These are phyloP conservation scores for Fusarium sp. DNA, from an alignment of 2,329 filamentous ascomycete genomes.

Conservation along the genomic window DNA sequence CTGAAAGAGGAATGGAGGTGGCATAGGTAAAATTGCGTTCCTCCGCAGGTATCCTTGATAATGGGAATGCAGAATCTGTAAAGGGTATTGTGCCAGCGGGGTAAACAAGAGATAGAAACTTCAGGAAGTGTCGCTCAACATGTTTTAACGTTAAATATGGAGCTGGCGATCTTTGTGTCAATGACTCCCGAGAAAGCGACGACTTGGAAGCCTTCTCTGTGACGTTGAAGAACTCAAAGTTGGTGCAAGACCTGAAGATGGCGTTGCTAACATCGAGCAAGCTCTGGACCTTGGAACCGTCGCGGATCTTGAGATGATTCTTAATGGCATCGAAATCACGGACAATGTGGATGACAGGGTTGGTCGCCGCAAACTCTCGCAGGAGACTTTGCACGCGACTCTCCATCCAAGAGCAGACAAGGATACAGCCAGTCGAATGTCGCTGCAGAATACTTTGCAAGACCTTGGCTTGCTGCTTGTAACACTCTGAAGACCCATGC, in stretches of 20 bases:
- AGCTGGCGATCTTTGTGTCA: conserved; percentile 53
- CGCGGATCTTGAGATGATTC: conserved; percentile 66
- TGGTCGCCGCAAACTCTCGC: conserved; percentile 67
- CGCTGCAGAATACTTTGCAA: conserved; percentile 67
- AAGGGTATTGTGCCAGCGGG: conserved; percentile 63
- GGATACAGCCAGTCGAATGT: conserved; percentile 69
- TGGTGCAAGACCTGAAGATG: conserved; percentile 73
- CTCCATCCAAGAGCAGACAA: conserved; percentile 79
- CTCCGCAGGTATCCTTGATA: conserved; percentile 69
- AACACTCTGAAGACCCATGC: conserved; percentile 70
- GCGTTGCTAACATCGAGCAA: conserved; percentile 65
- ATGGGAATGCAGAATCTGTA: conserved; percentile 70
- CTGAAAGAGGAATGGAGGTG: conserved; percentile 67
- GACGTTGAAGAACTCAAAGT: conserved; percentile 80
- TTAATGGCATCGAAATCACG: conserved; percentile 73
- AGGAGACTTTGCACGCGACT: conserved; percentile 68
- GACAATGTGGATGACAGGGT: conserved; percentile 76
- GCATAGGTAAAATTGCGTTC: conserved; percentile 73
- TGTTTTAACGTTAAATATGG: conserved; percentile 74
- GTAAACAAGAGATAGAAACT: conserved; percentile 71
- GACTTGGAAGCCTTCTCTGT: conserved; percentile 61
- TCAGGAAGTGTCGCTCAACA: conserved; percentile 74
- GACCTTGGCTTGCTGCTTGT: conserved; percentile 68
- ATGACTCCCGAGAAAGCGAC: conserved; percentile 25
- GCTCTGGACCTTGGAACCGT: conserved; percentile 64